phyloP scores from a whole-genome alignment of 1,284 basidiomycete species.

The Leccinum laetum region DNA sequence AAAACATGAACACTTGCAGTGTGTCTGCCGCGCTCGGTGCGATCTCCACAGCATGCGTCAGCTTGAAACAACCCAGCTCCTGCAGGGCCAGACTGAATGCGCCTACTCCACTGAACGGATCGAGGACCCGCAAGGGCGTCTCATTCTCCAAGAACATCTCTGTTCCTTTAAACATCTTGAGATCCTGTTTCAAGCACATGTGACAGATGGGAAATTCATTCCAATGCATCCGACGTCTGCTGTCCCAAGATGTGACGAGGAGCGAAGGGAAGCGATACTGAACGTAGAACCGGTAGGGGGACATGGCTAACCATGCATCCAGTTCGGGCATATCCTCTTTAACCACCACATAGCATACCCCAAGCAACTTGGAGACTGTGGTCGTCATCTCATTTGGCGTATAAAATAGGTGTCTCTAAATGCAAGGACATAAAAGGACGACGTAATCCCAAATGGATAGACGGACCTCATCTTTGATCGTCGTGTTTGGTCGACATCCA shows the following conservation, averaged over 20 bases:
- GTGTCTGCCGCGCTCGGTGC: constrained; percentile 70
- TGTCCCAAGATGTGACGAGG: constrained; percentile 39
- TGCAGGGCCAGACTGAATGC: constrained; percentile 62
- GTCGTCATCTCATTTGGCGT: constrained; percentile 45
- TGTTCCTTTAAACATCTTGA: constrained; percentile 34
- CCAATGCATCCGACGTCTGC: constrained; percentile 30
- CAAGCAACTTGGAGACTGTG: constrained; percentile 41
- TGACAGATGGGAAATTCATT: constrained; percentile 45
- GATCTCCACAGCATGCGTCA: constrained; percentile 69
- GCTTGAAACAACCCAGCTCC: constrained; percentile 47
- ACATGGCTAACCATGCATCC: constrained; percentile 49
- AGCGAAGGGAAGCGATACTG: constrained; percentile 47
- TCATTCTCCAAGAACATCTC: constrained; percentile 25
- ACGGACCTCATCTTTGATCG: constrained; percentile 41
- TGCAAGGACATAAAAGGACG: constrained; percentile 1
- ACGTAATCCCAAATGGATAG: not conserved
- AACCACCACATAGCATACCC: constrained; percentile 49
- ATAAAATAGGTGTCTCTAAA: constrained; percentile 30
- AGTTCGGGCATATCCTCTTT: constrained; percentile 34
- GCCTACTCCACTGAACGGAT: constrained; percentile 67
- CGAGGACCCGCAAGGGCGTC: constrained; percentile 48
- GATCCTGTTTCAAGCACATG: constrained; percentile 40
- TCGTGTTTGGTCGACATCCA: constrained; percentile 24
- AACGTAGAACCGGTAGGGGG: constrained; percentile 58
- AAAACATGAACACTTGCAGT: constrained; percentile 41